These are phyloP conservation scores for Adansonia grandidieri DNA, from an alignment of 441 rosid genomes.

Conservation along the genomic window DNA sequence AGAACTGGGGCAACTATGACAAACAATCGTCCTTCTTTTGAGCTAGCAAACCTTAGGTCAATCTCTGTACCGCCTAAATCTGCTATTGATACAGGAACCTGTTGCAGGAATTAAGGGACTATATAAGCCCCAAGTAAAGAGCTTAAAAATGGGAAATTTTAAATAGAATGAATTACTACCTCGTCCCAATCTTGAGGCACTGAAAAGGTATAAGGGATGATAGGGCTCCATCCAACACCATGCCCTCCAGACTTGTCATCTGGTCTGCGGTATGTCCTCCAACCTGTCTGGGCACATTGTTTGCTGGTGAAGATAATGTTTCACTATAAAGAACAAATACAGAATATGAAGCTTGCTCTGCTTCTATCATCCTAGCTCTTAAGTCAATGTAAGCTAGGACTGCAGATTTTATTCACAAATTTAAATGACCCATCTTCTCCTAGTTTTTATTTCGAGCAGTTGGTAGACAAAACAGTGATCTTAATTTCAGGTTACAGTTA, in stretches of 20 bases:
- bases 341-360: neutral
- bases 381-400: neutral
- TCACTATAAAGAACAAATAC: conserved; percentile 11
- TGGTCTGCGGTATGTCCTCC: conserved; percentile 93
- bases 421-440: neutral
- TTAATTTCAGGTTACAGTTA: neutral
- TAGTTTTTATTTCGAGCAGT: neutral
- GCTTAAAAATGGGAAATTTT: neutral
- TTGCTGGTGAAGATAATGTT: conserved; percentile 32
- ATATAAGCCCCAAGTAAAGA: neutral
- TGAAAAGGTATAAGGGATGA: conserved; percentile 74
- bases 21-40: conserved; percentile 81
- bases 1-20: conserved; percentile 94
- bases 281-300: conserved; percentile 82
- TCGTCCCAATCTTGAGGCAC: conserved; percentile 90
- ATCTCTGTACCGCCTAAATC: conserved; percentile 98
- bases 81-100: conserved; percentile 96
- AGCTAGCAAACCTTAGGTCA: conserved; percentile 80
- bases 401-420: neutral
- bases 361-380: neutral
- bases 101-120: conserved; percentile 20
- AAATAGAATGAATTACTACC: conserved; percentile 42
- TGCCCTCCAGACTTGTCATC: conserved; percentile 99
- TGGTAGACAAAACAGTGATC: neutral
- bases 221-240: conserved; percentile 98